Conservation (phyloP, 1,284 basidiomycete genomes). For the Paramarasmius palmivorus region DNA sequence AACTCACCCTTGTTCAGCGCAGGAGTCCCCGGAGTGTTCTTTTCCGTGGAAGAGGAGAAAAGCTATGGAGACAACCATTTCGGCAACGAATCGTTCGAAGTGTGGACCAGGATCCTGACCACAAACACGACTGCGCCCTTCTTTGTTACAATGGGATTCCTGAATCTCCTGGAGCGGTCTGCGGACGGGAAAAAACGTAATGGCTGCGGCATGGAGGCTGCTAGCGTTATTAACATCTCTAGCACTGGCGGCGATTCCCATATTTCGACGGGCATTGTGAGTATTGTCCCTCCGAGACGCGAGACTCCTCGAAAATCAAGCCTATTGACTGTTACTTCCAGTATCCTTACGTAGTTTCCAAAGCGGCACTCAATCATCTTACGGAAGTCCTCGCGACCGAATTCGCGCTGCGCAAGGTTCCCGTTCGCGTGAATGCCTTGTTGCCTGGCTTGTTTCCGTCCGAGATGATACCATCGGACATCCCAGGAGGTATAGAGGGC, state of each 20-base stretch:
- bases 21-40: background rate
- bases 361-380: background rate
- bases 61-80: background rate
- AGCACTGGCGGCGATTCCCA: background rate
- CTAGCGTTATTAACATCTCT: background rate
- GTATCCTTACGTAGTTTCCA: background rate
- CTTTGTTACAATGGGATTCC: constrained; percentile 1
- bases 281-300: no score
- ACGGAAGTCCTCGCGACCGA: background rate
- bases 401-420: background rate
- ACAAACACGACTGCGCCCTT: background rate
- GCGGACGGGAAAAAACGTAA: background rate
- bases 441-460: background rate
- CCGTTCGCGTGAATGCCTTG: background rate
- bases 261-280: no score
- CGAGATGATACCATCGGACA: background rate
- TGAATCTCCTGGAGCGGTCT: background rate
- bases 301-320: no score
- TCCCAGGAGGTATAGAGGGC: background rate
- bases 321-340: no score
- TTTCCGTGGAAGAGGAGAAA: background rate
- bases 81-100: background rate
- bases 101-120: background rate
- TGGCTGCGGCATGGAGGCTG: background rate
- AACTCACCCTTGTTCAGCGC: background rate